Evolutionary conservation across 176 grass and related monocot genomes (phyloP).

Genomic region (Eleusine indica): DNA sequence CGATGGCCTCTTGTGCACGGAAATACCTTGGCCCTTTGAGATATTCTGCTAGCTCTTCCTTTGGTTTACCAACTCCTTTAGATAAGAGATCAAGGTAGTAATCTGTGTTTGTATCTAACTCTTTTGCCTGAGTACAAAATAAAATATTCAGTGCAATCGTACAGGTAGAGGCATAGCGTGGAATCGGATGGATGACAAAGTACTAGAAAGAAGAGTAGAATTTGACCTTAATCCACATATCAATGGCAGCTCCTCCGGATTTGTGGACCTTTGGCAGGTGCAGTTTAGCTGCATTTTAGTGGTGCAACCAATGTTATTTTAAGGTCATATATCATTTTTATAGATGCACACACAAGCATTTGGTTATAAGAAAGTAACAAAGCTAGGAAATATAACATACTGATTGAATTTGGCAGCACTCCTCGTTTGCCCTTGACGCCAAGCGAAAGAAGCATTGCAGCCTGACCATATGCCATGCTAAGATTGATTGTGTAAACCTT

Average conservation of each 20-base stretch:
- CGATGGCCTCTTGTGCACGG: slow-evolving; percentile 72
- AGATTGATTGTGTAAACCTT: slow-evolving; percentile 91
- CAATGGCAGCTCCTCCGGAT: slow-evolving; percentile 75
- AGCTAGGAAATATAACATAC: slow-evolving; percentile 46
- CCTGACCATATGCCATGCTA: slow-evolving; percentile 88
- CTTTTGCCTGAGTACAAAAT: slow-evolving; percentile 62
- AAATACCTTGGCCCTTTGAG: slow-evolving; percentile 69
- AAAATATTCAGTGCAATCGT: slow-evolving; percentile 9
- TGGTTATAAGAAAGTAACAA: not conserved
- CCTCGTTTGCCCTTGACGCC: slow-evolving; percentile 76
- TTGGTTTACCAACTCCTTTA: slow-evolving; percentile 65
- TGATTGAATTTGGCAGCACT: slow-evolving; percentile 75
- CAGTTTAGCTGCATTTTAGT: slow-evolving; percentile 62
- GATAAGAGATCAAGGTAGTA: slow-evolving; percentile 68
- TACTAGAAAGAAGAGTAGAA: not conserved
- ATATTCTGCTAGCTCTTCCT: slow-evolving; percentile 78
- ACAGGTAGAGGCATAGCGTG: not conserved
- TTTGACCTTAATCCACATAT: slow-evolving; percentile 82
- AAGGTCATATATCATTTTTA: not conserved
- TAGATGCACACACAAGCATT: not conserved
- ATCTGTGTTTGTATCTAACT: slow-evolving; percentile 80
- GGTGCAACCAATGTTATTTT: not conserved
- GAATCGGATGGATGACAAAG: not conserved
- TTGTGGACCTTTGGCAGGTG: slow-evolving; percentile 73
- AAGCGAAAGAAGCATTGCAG: slow-evolving; percentile 84